Evolutionary conservation across 2,329 filamentous ascomycete genomes (phyloP), one percentile per base, ranked within the genome.

Genomic region (Arthrobotrys entomopaga): DNA sequence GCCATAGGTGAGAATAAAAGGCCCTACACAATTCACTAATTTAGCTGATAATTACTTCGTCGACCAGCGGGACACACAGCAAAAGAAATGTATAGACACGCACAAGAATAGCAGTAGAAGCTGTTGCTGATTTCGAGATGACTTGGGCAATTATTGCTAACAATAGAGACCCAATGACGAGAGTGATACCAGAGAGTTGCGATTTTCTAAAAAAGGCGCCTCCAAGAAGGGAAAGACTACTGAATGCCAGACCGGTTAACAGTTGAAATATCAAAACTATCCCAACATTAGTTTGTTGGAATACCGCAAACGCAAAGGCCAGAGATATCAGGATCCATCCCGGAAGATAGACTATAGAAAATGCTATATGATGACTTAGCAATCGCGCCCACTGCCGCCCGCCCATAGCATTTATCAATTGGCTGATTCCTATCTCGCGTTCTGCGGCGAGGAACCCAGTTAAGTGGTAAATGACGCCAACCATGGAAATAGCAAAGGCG

Each of bases 341-440:
- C 0, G 92, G 92, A 1, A 90, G 81, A 78, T 97, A 97, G 20
- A 96, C 85, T 5, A 91, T 81, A 70, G 91, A 88, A 78, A 97
- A 95, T 0, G 92, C 88, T 24, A 95, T 80, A 80, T 96, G 92
- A 74, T 93, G 89, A 0, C 93, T 89, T 7, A 93, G 80, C 13
- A 96, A 85, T n/a, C 93, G 86, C 1, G 90, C 89, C 20, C 88
- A 87, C 64, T 86, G 85, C 65, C 91, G 91, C 0, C 91, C 90
- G 85, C 95, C 93, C 92, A 96, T 97, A 64, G 92, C 90, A 81
- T 97, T 93, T 49, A 97, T 88, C 26, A 97, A 84, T 76, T 93
- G 91, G 3, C 91, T 91, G 86, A 97, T 95, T 69, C 93, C 93
- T 15, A 88, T 84, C 82, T 97, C 93, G 65, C 93, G 85, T 82